phyloP scores from a whole-genome alignment of 768 basidiomycete species.

The Tricholoma terreum region DNA sequence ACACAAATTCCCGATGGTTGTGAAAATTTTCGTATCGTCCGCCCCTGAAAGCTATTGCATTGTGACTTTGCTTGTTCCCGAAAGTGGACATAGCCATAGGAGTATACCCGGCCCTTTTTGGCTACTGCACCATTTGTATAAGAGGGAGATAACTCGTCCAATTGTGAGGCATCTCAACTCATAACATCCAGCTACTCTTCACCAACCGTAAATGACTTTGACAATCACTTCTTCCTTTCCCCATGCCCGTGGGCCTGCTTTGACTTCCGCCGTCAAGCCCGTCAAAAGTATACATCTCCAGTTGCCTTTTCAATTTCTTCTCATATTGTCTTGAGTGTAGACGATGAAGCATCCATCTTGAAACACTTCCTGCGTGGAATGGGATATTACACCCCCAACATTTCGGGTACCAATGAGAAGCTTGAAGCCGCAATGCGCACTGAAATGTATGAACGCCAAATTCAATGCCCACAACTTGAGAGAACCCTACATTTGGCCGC shows the following conservation, averaged over 20 bases:
- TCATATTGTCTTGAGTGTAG: not conserved
- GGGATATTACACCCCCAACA: not conserved
- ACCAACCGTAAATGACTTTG: no score
- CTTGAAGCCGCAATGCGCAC: conserved; percentile 8
- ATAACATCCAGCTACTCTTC: not conserved
- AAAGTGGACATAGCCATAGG: not conserved
- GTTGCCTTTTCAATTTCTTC: not conserved
- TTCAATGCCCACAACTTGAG: conserved; percentile 5
- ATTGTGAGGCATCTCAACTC: not conserved
- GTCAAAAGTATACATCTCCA: not conserved
- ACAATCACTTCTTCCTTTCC: no score
- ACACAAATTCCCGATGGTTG: not conserved
- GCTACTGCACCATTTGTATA: not conserved
- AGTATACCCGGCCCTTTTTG: not conserved
- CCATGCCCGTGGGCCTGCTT: not conserved
- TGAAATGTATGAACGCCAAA: conserved; percentile 3
- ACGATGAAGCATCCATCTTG: not conserved
- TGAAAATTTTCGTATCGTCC: no score
- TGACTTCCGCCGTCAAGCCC: not conserved
- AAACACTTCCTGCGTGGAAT: not conserved
- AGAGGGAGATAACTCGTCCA: not conserved
- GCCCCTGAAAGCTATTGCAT: no score
- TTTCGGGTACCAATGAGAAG: not conserved
- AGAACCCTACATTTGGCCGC: conserved; percentile 7
- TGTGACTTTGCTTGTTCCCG: not conserved